These are phyloP conservation scores for Umbilicus rupestris DNA, from an alignment of 164 flowering plant species.

Conservation along the genomic window DNA sequence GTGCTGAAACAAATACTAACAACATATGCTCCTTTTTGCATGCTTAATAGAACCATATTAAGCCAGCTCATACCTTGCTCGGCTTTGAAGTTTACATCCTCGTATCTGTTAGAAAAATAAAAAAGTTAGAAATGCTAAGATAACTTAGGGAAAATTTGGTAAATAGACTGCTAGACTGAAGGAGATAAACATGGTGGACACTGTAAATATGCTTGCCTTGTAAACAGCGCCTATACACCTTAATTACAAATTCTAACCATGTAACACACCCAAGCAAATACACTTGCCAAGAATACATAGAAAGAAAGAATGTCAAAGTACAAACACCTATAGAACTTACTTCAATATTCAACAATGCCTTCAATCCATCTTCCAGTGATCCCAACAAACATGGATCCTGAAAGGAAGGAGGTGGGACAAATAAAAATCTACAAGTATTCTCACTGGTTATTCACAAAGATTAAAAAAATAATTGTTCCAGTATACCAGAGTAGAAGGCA, in stretches of 20 bases:
- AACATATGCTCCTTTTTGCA: background rate
- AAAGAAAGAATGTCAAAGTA: background rate
- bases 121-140: background rate
- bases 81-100: conserved; percentile 79
- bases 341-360: conserved; percentile 84
- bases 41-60: background rate
- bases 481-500: conserved; percentile 47
- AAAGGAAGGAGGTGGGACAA: conserved; percentile 4
- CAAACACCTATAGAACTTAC: conserved; percentile 33
- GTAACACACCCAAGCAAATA: background rate
- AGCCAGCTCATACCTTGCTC: conserved; percentile 50
- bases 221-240: background rate
- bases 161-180: background rate
- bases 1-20: too few species aligned
- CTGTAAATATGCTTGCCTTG: background rate
- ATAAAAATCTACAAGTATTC: background rate
- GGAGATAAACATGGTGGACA: background rate
- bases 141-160: background rate
- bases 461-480: background rate
- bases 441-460: background rate
- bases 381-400: conserved; percentile 76
- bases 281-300: background rate
- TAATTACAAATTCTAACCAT: background rate
- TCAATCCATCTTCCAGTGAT: conserved; percentile 86
- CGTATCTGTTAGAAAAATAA: conserved; percentile 56